Conservation (phyloP, 331 rosid species). For the Quercus lobata region DNA sequence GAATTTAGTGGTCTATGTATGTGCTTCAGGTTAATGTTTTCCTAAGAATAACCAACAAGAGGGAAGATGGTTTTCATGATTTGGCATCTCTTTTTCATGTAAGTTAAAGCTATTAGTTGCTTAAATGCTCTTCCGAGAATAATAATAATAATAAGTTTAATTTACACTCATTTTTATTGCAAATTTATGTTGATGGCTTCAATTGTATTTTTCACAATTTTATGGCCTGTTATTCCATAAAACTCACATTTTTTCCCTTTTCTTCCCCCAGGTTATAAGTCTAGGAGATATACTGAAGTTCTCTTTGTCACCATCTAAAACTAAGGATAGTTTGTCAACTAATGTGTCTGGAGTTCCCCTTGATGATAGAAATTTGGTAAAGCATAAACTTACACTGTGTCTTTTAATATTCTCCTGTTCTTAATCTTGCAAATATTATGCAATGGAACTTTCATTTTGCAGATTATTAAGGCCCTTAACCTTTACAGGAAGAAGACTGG, state of each 20-base stretch:
- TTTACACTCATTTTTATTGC: background rate
- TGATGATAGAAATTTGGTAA: slow-evolving; percentile 87
- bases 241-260: too few relatives aligned
- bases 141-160: background rate
- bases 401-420: background rate
- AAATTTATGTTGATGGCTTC: background rate
- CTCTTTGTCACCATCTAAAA: slow-evolving; percentile 78
- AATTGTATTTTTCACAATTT: too few relatives aligned
- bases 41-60: slow-evolving; percentile 84
- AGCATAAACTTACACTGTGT: background rate
- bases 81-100: slow-evolving; percentile 97
- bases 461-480: slow-evolving; percentile 97
- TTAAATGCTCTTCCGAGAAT: background rate
- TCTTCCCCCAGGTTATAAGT: slow-evolving; percentile 67
- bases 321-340: slow-evolving; percentile 72
- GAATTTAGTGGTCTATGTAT: background rate
- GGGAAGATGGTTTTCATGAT: slow-evolving; percentile 97
- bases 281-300: slow-evolving; percentile 89
- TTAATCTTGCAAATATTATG: slow-evolving; percentile 9
- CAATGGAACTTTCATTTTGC: slow-evolving; percentile 21
- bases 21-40: slow-evolving; percentile 81
- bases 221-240: too few relatives aligned
- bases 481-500: slow-evolving; percentile 93
- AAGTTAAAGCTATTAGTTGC: slow-evolving; percentile 26
- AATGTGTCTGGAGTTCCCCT: slow-evolving; percentile 91